A percentile compares a stretch with the other conserved stretches of the same genome.
Conservation (phyloP, 345 rosid species). For the Melaleuca quinquenervia region DNA sequence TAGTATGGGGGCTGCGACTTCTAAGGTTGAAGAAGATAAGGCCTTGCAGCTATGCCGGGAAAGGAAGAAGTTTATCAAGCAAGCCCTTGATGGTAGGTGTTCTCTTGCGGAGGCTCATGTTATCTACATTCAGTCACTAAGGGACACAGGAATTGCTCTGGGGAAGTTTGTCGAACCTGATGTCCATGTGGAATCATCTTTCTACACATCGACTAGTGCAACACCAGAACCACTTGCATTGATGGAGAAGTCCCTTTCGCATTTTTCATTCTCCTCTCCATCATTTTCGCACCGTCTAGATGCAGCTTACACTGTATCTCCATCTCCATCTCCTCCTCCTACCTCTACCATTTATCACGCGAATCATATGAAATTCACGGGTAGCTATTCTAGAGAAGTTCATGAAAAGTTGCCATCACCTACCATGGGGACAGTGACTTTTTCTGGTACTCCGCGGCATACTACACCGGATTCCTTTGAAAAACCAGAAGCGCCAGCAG, state of each 20-base stretch:
- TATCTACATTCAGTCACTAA: constrained; percentile 59
- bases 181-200: constrained; percentile 54
- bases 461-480: constrained; percentile 29
- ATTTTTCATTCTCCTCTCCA: constrained; percentile 62
- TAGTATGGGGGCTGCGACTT: constrained; percentile 66
- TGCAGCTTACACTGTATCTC: constrained; percentile 40
- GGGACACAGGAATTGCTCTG: constrained; percentile 62
- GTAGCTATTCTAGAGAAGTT: constrained; percentile 47
- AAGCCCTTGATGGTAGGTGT: constrained; percentile 94
- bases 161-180: constrained; percentile 67
- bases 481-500: constrained; percentile 29
- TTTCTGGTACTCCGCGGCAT: constrained; percentile 44
- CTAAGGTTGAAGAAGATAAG: constrained; percentile 81
- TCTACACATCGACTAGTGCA: constrained; percentile 66
- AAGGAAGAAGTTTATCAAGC: constrained; percentile 74
- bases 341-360: constrained; percentile 39
- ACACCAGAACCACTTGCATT: constrained; percentile 66
- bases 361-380: constrained; percentile 63
- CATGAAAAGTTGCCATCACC: constrained; percentile 60
- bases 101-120: constrained; percentile 74
- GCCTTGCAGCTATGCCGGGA: constrained; percentile 87
- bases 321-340: constrained; percentile 51
- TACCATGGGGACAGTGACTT: constrained; percentile 38
- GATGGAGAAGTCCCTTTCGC: constrained; percentile 55
- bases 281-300: constrained; percentile 46